Percentiles rank a stretch among this genome's conserved stretches.
Conservation (phyloP, 441 rosid species). For the Euphorbia celastroides region DNA sequence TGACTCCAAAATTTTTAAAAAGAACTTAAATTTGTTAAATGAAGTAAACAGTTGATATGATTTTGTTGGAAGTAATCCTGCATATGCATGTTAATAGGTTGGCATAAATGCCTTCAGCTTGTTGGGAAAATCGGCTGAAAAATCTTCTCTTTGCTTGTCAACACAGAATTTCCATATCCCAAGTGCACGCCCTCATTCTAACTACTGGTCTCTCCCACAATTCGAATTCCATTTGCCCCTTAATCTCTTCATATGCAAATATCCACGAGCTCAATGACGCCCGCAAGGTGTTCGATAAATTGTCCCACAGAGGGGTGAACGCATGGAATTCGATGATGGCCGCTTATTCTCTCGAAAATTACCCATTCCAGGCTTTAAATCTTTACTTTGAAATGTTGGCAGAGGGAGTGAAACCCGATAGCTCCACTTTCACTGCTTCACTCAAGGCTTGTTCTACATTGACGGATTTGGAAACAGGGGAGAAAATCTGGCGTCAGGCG, state of each 20-base stretch:
- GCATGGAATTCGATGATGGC: conserved; percentile 53
- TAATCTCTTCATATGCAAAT: conserved; percentile 29
- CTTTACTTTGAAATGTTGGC: conserved; percentile 45
- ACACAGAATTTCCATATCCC: conserved; percentile 27
- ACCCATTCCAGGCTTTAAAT: conserved; percentile 35
- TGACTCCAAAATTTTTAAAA: too few relatives aligned
- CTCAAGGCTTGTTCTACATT: conserved; percentile 61
- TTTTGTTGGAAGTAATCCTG: too few relatives aligned
- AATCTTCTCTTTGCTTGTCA: conserved; percentile 34
- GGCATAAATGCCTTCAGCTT: conserved; percentile 22
- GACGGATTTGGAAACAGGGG: conserved; percentile 39
- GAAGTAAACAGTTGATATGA: too few relatives aligned
- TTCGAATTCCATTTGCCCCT: conserved; percentile 22
- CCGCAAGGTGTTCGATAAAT: conserved; percentile 47
- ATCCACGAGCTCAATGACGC: conserved; percentile 37
- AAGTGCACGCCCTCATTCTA: conserved; percentile 43
- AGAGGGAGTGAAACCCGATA: conserved; percentile 52
- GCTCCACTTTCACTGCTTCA: conserved; percentile 60
- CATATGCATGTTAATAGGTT: background rate
- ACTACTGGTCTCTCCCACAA: conserved; percentile 28
- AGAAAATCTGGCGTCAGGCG: conserved; percentile 46
- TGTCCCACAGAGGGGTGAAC: conserved; percentile 41
- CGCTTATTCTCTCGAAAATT: conserved; percentile 41
- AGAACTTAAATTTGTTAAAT: too few relatives aligned
- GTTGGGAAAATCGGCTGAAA: conserved; percentile 38